Evolutionary conservation across 1,284 basidiomycete species (phyloP), one percentile per base, ranked within the genome.

Genomic region (Stygiomarasmius scandens): DNA sequence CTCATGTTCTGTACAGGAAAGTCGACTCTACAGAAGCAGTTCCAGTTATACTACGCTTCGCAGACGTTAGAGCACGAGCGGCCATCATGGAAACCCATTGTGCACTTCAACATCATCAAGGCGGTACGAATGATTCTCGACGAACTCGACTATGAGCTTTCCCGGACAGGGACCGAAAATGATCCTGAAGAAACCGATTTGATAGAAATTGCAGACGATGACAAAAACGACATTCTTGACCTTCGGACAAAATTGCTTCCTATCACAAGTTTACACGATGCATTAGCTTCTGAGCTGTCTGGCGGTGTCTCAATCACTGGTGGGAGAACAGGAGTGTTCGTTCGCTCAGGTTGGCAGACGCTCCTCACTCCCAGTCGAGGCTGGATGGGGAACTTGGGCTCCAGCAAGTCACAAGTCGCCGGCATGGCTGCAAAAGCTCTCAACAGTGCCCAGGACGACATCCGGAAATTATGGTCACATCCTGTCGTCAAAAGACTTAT

Each of bases 71-170:
- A 92, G 58, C 71, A 76, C 56, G 87, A 89, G 71, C 84, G 86
- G 20, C 84, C 86, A 0, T 82, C 82, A 16, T 92, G 90, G 90
- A 80, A 83, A 24, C 87, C 89, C 2, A 85, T 91, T 52, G 88
- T 92, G 25, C 90, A 89, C 73, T 86, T 89, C 74, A 92, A 92
- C 73, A 77, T 92, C 64, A 81, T 92, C 77, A 89, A 89, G 68
- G 88, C 89, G 53, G 74, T 92, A 16, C 85, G 87, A 34, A 85
- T 85, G 73, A 87, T 90, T 50, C 78, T 92, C 57, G 83, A 87
- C 60, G 87, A 90, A 63, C 75, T 92, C 32, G 89, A 91, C 62
- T 78, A 76, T 63, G 84, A 87, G 63, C 79, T 85, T 60, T 62
- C 68, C 3, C 58, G 60, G 6, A 38, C 61, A 10, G 52, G 44